These are phyloP conservation scores for Helotiales sp. DNA, from an alignment of 2,329 filamentous ascomycete genomes.

Conservation along the genomic window DNA sequence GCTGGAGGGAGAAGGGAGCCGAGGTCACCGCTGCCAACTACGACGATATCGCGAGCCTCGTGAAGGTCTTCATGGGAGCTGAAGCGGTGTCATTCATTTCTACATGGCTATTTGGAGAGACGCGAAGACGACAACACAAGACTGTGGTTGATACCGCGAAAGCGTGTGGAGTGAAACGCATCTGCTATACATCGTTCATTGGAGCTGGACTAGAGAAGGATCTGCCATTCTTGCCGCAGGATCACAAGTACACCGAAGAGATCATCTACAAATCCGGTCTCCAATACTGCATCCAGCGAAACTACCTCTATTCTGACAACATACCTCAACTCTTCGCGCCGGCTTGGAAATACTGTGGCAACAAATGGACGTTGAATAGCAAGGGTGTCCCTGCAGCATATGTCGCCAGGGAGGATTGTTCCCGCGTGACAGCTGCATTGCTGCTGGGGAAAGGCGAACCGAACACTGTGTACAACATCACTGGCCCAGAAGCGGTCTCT, in stretches of 20 bases:
- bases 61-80: constrained; percentile 21
- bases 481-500: constrained; percentile 22
- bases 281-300: constrained; percentile 25
- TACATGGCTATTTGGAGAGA: constrained; percentile 22
- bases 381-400: constrained; percentile 19
- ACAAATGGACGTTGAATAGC: constrained; percentile 25
- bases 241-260: constrained; percentile 25
- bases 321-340: constrained; percentile 19
- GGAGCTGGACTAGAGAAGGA: constrained; percentile 20
- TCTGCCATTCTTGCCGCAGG: constrained; percentile 23
- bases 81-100: constrained; percentile 26
- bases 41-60: constrained; percentile 18
- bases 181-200: constrained; percentile 26
- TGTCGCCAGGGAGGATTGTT: constrained; percentile 27
- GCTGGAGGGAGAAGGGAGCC: not conserved
- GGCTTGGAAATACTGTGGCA: constrained; percentile 21
- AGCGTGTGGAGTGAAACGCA: constrained; percentile 18
- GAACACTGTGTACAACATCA: constrained; percentile 19
- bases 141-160: constrained; percentile 22
- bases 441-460: constrained; percentile 19
- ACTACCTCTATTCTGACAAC: constrained; percentile 28
- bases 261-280: constrained; percentile 21
- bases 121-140: constrained; percentile 18
- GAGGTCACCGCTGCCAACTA: not conserved
- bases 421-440: constrained; percentile 22